Base-by-base conservation (phyloP, 768 basidiomycete genomes). In the Russula lepida region DNA sequence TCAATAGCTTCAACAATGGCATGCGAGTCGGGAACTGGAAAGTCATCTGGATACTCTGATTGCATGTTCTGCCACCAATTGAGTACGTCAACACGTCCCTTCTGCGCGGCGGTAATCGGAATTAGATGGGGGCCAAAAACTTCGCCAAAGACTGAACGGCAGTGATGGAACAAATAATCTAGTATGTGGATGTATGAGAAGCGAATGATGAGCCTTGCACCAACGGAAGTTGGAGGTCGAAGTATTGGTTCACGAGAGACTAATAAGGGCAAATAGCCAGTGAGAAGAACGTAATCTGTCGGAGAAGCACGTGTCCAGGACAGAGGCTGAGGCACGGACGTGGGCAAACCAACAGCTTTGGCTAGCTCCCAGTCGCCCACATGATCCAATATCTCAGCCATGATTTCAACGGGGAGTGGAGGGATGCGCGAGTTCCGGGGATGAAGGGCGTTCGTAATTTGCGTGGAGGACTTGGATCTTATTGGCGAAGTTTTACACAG, bases 341-440 rank as follows among this genome's bases (percentile, higher is more conserved):
- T 89, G 12, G 85, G 87, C 1, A 92, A 75, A 21, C 85, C 83
- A 37, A 93, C 81, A 15, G 92, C 85, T 62, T 83, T 85, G 13
- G 85, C 77, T 9, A 95, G 83, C 67, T 92, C 88, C 89, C 91
- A 95, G 70, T 91, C 86, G 15, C 86, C 88, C 9, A 90, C 71
- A 65, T 86, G 81, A 60, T 92, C 87, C 72, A 92, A 72, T 62
- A 92, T 89, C 53, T 86, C 81, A 11, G 86, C 84, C 28, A 92
- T 71, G 43, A 92, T 79, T 70, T 92, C 90, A 56, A 85, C 76
- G 0, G 89, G 89, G 35, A 92, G 79, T 70, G 87, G 84, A 33
- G 82, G 82, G 11, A 71, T 33, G 6, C 41, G 28, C 1, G 58
- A 44, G 23, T 47, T 30, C 13, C 54, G 63, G 32, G 44, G 12